Base-by-base conservation (phyloP, 495 filamentous ascomycete genomes). In the Aspergillus mulundensis region DNA sequence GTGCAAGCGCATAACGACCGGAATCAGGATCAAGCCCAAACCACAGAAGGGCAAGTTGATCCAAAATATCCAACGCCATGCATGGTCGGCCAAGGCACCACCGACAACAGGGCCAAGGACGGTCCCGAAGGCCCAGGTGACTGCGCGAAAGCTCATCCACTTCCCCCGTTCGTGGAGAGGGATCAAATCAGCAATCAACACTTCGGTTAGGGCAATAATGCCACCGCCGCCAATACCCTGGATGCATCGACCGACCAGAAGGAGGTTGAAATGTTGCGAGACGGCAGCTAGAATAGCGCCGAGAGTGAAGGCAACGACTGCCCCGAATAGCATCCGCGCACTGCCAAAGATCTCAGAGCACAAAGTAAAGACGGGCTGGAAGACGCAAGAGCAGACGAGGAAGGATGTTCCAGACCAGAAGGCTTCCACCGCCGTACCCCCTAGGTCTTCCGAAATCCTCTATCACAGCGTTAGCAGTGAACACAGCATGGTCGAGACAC, bases 21-120 rank as follows among this genome's bases (percentile, higher is more conserved):
- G 70, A 21, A 84, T 14, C 49, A 80, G 78, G 21, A 76, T 66
- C 0, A 79, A 74, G 0, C 73, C 67, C 10, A 75, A 49, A 2
- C 61, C 83, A 24, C 74, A 74, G 14, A 86, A 67, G 12, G 76
- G 65, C 10, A 87, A 65, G 61, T 87, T 89, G 61, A 89, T 79
- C 67, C 82, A 89, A 62, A 87, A 87, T 47, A 83, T 79, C 84
- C 82, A 84, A 24, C 81, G 51, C 81, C 56, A 47, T 10, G 42
- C 11, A 32, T 5, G 14, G 0, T 50, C 7, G 10, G 40, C 28
- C 0, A 55, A n/a, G 0, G 43, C 58, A 1, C 69, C 73, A 1
- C 71, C 72, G 3, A 77, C 15, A 0, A 76, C 47, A 0, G 75
- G 76, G 0, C 73, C 76, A 2, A 68, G 3, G 6, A 66, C 48